Base-by-base conservation (phyloP, 192 early-diverging fungal species). In the Backusella parvicylindrica region DNA sequence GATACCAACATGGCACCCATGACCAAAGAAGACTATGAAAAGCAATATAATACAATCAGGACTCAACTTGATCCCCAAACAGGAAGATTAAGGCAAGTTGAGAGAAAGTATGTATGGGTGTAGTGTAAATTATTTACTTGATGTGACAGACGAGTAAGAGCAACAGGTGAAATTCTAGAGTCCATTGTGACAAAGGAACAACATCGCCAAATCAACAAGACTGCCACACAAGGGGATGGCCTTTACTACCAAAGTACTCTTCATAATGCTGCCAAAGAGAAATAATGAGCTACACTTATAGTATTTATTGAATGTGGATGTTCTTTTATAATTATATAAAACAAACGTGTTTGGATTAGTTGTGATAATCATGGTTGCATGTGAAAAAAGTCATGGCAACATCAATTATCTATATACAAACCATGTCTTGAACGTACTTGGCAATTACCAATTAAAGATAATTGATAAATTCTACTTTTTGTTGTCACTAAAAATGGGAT, bases 101-200 rank as follows among this genome's bases (percentile, higher is more conserved):
- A 32, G 8, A 56, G 23, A 38, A 40, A 31, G n/a, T 64, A 30
- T 31, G 13, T 18, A 43, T 6, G 28, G 28, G 32, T 43, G 13
- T 5, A 30, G 28, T 38, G 43, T 23, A 60, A 28, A 11, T 26
- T 60, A 68, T 37, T 30, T 64, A 49, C 33, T 9, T 26, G 38
- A 5, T 56, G 41, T 50, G 35, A 36, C 50, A 87, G 86, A 60
- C 56, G 84, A 21, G 84, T 88, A 12, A 85, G 78, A 69, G 86
- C 86, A 40, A 79, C 78, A 12, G 86, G 86, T 0, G 86, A 87
- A 73, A 82, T 88, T 16, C 68, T 88, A 12, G 86, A 88, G 68
- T 53, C 79, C 15, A 86, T 88, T 12, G 86, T 88, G 16, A 73
- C 79, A 31, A 70, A 66, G 28, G 86, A 86, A 23, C 83, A 88